Evolutionary conservation across 2,329 filamentous ascomycete genomes (phyloP).

Genomic region (Epichloe festucae): DNA sequence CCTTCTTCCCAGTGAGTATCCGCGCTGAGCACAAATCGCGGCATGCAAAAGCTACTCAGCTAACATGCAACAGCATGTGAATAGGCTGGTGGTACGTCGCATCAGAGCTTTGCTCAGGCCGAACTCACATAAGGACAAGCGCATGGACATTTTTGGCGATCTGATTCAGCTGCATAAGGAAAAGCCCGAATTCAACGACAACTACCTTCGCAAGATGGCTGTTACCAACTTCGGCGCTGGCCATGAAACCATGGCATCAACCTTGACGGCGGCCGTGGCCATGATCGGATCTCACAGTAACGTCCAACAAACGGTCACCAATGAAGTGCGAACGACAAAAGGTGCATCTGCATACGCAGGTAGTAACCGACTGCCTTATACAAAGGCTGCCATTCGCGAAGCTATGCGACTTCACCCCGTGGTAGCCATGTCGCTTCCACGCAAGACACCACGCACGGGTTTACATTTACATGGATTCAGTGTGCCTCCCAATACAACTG

Average conservation of each 20-base stretch:
- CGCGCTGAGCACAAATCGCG: background rate
- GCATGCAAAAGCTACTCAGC: background rate
- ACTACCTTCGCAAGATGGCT: slow-evolving; percentile 37
- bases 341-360: slow-evolving; percentile 8
- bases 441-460: slow-evolving; percentile 26
- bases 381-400: slow-evolving; percentile 33
- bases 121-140: slow-evolving; percentile 18
- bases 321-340: slow-evolving; percentile 16
- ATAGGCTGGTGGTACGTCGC: slow-evolving; percentile 19
- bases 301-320: slow-evolving; percentile 20
- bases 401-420: slow-evolving; percentile 38
- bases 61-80: slow-evolving; percentile 18
- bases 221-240: slow-evolving; percentile 43
- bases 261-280: slow-evolving; percentile 34
- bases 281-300: slow-evolving; percentile 29
- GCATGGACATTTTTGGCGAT: slow-evolving; percentile 31
- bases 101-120: slow-evolving; percentile 17
- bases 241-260: slow-evolving; percentile 41
- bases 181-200: slow-evolving; percentile 32
- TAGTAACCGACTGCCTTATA: slow-evolving; percentile 9
- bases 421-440: slow-evolving; percentile 37
- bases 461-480: slow-evolving; percentile 25
- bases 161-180: slow-evolving; percentile 32
- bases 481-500: slow-evolving; percentile 32
- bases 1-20: slow-evolving; percentile 35